Percentiles rank a stretch among this genome's conserved stretches.
Evolutionary conservation across 805 yeast species (phyloP).

Genomic region (Yamadazyma kitorensis): DNA sequence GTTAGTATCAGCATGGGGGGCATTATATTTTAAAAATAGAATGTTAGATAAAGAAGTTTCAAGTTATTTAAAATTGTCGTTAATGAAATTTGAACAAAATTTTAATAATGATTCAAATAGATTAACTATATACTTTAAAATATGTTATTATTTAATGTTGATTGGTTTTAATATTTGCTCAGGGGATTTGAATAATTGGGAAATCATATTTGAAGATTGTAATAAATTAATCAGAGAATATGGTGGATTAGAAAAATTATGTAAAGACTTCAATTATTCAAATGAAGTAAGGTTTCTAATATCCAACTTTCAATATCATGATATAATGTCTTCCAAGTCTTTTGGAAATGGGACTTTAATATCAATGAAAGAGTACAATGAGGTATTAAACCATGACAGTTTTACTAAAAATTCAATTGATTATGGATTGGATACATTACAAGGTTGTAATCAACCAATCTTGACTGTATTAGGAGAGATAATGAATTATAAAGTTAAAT

Average conservation of each 20-base stretch:
- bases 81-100: constrained; percentile 2
- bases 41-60: constrained; percentile 4
- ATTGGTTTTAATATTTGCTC: constrained; percentile 12
- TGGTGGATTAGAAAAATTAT: constrained; percentile 16
- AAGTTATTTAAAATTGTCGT: constrained; percentile 5
- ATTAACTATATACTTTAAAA: no score
- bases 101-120: no score
- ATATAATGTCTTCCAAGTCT: constrained; percentile 16
- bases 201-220: background rate
- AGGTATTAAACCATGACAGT: no score
- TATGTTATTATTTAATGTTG: constrained; percentile 7
- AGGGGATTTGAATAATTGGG: constrained; percentile 20
- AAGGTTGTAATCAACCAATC: constrained; percentile 20
- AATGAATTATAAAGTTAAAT: constrained; percentile 1
- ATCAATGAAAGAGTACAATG: constrained; percentile 14
- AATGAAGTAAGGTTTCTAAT: constrained; percentile 18
- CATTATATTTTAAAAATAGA: constrained; percentile 8
- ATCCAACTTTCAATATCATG: constrained; percentile 20
- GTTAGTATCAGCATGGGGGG: constrained; percentile 28
- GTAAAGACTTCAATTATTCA: constrained; percentile 13
- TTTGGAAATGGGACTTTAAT: constrained; percentile 13
- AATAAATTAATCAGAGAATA: constrained; percentile 11
- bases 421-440: constrained; percentile 23
- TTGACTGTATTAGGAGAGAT: constrained; percentile 19
- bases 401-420: constrained; percentile 3